Conservation (phyloP, 371 early-diverging fungal genomes). For the Lichtheimia corymbifera region DNA sequence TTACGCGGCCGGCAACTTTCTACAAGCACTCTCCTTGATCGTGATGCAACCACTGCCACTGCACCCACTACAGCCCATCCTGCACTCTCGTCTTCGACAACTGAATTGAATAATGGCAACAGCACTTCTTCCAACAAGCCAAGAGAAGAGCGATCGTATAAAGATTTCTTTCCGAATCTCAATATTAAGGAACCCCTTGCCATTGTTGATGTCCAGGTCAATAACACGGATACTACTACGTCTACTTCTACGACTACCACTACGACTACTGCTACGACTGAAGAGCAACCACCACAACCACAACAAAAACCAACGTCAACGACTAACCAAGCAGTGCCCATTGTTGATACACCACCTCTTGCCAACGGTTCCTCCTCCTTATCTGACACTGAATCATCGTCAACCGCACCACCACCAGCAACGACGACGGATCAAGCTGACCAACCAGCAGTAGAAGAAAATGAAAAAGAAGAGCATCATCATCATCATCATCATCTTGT, state of each 20-base stretch:
- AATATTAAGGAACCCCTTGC: slow-evolving; percentile 54
- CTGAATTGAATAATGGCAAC: background rate
- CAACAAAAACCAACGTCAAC: background rate
- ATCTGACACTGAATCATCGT: background rate
- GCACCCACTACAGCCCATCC: background rate
- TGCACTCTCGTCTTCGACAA: background rate
- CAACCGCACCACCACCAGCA: background rate
- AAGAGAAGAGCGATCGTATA: slow-evolving; percentile 82
- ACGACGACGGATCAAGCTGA: background rate
- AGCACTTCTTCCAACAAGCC: slow-evolving; percentile 39
- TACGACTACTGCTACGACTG: background rate
- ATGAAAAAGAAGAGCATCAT: background rate
- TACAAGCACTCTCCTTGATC: background rate
- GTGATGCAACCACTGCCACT: background rate
- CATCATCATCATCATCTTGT: background rate
- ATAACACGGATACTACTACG: background rate
- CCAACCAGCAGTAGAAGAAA: background rate
- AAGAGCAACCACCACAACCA: background rate
- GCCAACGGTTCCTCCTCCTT: background rate
- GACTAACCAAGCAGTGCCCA: background rate
- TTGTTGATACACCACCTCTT: background rate
- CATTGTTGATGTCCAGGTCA: slow-evolving; percentile 28
- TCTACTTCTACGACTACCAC: too few relatives aligned
- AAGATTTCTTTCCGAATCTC: slow-evolving; percentile 83
- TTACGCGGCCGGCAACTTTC: slow-evolving; percentile 4